Evolutionary conservation across 768 basidiomycete genomes (phyloP).

Genomic region (Russula sp.): DNA sequence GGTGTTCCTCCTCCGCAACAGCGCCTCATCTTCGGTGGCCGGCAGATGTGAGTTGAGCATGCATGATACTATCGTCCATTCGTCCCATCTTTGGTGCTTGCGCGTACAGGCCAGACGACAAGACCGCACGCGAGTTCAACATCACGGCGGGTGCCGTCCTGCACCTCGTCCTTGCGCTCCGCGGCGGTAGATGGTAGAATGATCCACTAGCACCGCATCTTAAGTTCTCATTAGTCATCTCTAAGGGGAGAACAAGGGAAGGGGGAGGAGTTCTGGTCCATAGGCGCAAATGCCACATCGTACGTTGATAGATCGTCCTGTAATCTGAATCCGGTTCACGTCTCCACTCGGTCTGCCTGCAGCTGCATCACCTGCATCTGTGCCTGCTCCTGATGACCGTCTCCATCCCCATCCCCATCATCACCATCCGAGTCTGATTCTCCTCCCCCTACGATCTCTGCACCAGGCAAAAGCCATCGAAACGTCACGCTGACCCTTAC

Average conservation of each 20-base stretch:
- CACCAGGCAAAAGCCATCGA: conserved; percentile 80
- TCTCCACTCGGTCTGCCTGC: not conserved
- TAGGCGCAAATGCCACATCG: conserved; percentile 1
- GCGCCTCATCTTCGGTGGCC: conserved; percentile 85
- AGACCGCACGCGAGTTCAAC: conserved; percentile 79
- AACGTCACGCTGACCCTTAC: conserved; percentile 77
- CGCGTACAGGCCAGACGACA: conserved; percentile 74
- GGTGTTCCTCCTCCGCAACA: conserved; percentile 97
- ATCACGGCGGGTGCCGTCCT: conserved; percentile 82
- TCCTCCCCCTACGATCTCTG: conserved; percentile 55
- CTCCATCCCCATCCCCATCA: not conserved
- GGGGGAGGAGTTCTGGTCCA: not conserved
- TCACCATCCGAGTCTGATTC: not conserved
- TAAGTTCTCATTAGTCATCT: not conserved
- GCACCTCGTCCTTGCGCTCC: conserved; percentile 91
- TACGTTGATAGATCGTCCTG: conserved; percentile 19
- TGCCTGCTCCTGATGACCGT: not conserved
- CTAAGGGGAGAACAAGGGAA: conserved; percentile 13
- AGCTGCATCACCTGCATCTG: not conserved
- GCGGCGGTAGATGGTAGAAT: conserved; percentile 63
- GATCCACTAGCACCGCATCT: conserved; percentile 24
- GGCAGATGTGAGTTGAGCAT: conserved; percentile 71
- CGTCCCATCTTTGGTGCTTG: not conserved
- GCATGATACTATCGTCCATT: not conserved
- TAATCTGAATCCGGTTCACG: conserved; percentile 2